Conservation (phyloP, 2,329 filamentous ascomycete species). For the Coniochaeta sp. region DNA sequence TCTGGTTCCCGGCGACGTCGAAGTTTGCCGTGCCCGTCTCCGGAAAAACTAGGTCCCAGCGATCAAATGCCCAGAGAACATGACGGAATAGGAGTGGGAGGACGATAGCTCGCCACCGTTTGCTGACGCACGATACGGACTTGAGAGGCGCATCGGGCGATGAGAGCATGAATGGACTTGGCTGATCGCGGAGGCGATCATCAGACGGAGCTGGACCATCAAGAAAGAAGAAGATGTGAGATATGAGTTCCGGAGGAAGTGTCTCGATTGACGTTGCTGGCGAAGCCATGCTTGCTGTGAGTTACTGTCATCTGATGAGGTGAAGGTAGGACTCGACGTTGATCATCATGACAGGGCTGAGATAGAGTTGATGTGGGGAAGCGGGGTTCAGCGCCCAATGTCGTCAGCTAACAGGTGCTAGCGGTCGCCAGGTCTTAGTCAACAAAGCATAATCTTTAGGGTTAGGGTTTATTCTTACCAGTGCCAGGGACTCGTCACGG, state of each 20-base stretch:
- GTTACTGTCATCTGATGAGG: neutral
- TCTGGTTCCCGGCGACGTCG: slow-evolving; percentile 15
- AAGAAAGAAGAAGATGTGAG: slow-evolving; percentile 49
- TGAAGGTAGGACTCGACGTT: neutral
- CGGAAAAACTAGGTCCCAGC: slow-evolving; percentile 18
- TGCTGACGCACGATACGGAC: slow-evolving; percentile 44
- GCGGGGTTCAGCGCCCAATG: neutral
- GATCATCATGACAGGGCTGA: neutral
- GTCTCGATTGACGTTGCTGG: slow-evolving; percentile 14
- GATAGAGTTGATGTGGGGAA: too few species aligned
- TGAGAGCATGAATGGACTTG: slow-evolving; percentile 30
- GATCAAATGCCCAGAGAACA: slow-evolving; percentile 32
- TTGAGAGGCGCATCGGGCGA: slow-evolving; percentile 39
- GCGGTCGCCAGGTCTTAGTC: too few species aligned
- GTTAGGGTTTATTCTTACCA: too few species aligned
- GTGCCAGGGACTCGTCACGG: too few species aligned
- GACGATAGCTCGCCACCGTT: slow-evolving; percentile 41
- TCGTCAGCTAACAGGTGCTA: too few species aligned
- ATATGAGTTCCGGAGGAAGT: slow-evolving; percentile 56
- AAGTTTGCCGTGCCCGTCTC: slow-evolving; percentile 2
- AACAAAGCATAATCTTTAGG: too few species aligned
- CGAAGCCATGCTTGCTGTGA: neutral
- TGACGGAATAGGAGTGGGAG: slow-evolving; percentile 53
- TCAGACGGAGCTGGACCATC: slow-evolving; percentile 41
- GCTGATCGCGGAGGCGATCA: slow-evolving; percentile 40